Base-by-base conservation (phyloP, 2,329 filamentous ascomycete genomes). In the Camptophora hylomeconis region DNA sequence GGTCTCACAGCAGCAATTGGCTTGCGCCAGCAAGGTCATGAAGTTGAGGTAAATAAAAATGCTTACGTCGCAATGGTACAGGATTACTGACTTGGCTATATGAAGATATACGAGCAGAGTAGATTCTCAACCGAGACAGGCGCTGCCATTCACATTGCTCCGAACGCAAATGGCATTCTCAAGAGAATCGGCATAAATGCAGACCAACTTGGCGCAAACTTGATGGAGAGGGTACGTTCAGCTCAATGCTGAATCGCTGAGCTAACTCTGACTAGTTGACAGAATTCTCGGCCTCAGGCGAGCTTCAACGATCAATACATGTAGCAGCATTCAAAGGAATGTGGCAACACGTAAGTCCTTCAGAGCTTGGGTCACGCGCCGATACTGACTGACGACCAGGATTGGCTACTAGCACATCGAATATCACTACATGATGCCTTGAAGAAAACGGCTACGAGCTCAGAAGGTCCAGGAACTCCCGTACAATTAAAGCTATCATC, bases 71-170 rank as follows among this genome's bases (percentile, higher is more conserved):
- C n/a, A 61, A 70, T 46, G 49, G 5, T 49, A 57, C 18, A 46
- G 63, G 30, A 59, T 16, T 48, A 47, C 39, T 49, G 45, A 46
- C 49, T 2, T 44, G 45, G n/a, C n/a, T n/a, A n/a, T n/a, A n/a
- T n/a, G 16, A 13, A 69, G 62, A 35, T 73, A 0, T 66, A 60
- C 27, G 70, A 75, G 39, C 62, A 69, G 43, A 72, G 69, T 0
- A 53, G 54, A 2, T 63, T 74, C 18, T 61, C 63, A 10, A 63
- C 55, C 28, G 37, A 39, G 24, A 20, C 24, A 16, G 24, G 24
- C 6, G 71, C 72, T 3, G 72, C 72, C 0, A 61, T 77, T n/a
- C 70, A 76, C 41, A 46, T 77, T 4, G 63, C 67, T 0, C 70
- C 74, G 1, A 79, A 78, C 41, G 54, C 62, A 2, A 72, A 74